phyloP scores from a whole-genome alignment of 345 rosid genomes.

The Iberis pinnata region DNA sequence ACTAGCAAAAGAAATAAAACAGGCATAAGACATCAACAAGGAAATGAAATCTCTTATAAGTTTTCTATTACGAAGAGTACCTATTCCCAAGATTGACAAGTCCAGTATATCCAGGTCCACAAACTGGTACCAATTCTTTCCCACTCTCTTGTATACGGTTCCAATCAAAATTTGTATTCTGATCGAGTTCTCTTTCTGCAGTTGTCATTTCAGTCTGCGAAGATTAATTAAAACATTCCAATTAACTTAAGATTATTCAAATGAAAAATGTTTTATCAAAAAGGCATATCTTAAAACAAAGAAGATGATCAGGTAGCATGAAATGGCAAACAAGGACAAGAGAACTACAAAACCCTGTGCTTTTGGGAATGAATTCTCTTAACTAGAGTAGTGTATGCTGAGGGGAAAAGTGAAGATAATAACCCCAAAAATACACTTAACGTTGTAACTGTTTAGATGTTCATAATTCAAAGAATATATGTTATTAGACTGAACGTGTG shows the following conservation, averaged over 20 bases:
- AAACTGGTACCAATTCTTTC: slow-evolving; percentile 67
- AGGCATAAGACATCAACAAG: slow-evolving; percentile 13
- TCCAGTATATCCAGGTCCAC: slow-evolving; percentile 96
- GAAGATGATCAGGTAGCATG: slow-evolving; percentile 4
- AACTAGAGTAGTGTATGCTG: too few relatives aligned
- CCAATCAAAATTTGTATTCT: slow-evolving; percentile 96
- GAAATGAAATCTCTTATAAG: slow-evolving; percentile 6
- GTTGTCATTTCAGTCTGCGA: slow-evolving; percentile 98
- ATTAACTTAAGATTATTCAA: slow-evolving; percentile 11
- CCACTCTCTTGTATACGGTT: slow-evolving; percentile 99
- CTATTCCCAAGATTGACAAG: slow-evolving; percentile 97
- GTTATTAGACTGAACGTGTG: too few relatives aligned
- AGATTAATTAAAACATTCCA: slow-evolving; percentile 15
- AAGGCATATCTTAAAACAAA: slow-evolving; percentile 13
- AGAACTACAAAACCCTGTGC: too few relatives aligned
- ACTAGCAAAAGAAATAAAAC: slow-evolving; percentile 40
- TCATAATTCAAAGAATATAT: too few relatives aligned
- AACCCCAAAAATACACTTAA: too few relatives aligned
- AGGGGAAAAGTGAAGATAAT: too few relatives aligned
- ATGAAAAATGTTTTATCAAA: background rate
- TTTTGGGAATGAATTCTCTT: too few relatives aligned
- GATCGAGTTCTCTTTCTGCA: slow-evolving; percentile 99
- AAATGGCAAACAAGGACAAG: too few relatives aligned
- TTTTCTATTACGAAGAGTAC: slow-evolving; percentile 31
- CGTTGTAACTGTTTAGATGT: too few relatives aligned